These are phyloP conservation scores for Hordeum pubiflorum DNA, from an alignment of 202 grass and related monocot genomes.

Conservation along the genomic window DNA sequence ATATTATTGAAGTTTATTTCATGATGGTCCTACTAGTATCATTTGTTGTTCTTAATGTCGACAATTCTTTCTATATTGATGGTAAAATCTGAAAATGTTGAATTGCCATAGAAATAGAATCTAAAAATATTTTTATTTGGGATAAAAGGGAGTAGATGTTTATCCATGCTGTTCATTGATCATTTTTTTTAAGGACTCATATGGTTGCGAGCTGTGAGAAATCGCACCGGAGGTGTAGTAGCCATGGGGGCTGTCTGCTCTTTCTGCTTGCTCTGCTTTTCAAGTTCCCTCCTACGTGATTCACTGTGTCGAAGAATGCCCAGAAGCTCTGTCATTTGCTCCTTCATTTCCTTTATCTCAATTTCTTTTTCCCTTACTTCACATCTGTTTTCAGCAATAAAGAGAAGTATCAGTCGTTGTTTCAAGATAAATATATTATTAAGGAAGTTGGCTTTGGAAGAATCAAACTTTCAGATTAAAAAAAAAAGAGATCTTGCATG, in stretches of 20 bases:
- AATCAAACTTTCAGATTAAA: background rate
- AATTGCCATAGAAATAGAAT: background rate
- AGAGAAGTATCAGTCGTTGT: background rate
- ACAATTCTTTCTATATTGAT: background rate
- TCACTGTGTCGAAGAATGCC: conserved; percentile 86
- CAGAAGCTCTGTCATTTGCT: conserved; percentile 87
- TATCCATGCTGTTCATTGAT: background rate
- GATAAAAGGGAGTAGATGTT: background rate
- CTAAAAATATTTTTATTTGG: background rate
- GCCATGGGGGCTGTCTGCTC: conserved; percentile 54
- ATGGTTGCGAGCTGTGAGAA: conserved; percentile 21
- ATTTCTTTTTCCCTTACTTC: conserved; percentile 73
- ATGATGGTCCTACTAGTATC: background rate
- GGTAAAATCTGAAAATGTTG: background rate
- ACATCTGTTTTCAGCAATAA: conserved; percentile 51
- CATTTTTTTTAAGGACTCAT: background rate
- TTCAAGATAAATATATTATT: conserved; percentile 12
- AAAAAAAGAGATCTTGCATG: background rate
- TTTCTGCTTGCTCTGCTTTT: conserved; percentile 81
- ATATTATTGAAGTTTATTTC: background rate
- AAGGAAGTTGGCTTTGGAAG: background rate
- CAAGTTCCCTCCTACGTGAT: conserved; percentile 77
- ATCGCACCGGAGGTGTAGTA: conserved; percentile 50
- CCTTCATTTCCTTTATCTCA: conserved; percentile 93
- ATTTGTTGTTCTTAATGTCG: background rate